Conservation (phyloP, 1,284 basidiomycete genomes). For the Apiotrichum gracile region DNA sequence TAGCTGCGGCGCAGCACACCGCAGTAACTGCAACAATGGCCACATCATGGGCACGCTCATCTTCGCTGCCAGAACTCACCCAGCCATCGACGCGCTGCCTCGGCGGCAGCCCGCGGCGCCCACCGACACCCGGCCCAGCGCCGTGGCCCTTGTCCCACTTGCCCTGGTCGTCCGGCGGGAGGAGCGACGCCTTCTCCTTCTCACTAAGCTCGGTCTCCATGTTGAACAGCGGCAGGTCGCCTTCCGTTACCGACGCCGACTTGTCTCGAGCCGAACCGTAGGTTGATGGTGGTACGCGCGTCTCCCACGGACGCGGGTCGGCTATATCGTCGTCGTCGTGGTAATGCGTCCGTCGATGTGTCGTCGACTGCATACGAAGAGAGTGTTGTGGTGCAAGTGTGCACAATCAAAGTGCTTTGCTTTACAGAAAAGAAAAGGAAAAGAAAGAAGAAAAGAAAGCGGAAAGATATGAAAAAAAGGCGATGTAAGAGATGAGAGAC, state of each 20-base stretch:
- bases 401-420: not conserved
- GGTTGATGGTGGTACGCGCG: conserved; percentile 22
- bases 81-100: conserved; percentile 36
- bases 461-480: not conserved
- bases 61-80: no score
- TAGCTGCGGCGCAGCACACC: not conserved
- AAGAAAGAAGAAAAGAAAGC: not conserved
- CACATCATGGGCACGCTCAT: not conserved
- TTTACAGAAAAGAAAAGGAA: not conserved
- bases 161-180: conserved; percentile 32
- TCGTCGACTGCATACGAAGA: conserved; percentile 17
- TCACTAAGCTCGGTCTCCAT: conserved; percentile 14
- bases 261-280: conserved; percentile 32
- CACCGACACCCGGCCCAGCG: conserved; percentile 38
- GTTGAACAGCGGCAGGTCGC: conserved; percentile 14
- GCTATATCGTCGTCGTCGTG: conserved; percentile 32
- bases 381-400: not conserved
- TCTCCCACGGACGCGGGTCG: conserved; percentile 43
- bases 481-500: not conserved
- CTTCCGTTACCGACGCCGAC: conserved; percentile 1
- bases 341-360: conserved; percentile 17
- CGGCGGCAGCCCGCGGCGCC: conserved; percentile 37
- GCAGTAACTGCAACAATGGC: not conserved
- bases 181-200: conserved; percentile 23
- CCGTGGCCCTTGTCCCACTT: conserved; percentile 44